Conservation (phyloP, 768 basidiomycete genomes). For the Mycena capillaripes region DNA sequence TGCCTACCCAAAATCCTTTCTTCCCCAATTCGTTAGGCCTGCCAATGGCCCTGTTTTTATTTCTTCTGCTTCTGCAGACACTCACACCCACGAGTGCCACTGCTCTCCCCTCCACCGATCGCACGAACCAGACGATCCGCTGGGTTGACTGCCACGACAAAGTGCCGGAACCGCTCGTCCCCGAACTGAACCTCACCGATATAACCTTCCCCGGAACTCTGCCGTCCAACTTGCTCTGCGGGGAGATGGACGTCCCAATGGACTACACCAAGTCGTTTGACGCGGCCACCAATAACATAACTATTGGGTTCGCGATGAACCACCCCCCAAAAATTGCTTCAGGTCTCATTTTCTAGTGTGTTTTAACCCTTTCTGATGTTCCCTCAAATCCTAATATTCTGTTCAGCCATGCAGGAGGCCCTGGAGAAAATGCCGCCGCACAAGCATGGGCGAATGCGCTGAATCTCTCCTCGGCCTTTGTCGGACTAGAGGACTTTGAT, state of each 20-base stretch:
- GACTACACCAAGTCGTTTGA: slow-evolving; percentile 25
- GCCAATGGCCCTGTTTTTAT: too few relatives aligned
- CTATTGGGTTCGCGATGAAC: slow-evolving; percentile 32
- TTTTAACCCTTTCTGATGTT: too few relatives aligned
- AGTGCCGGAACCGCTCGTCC: slow-evolving; percentile 7
- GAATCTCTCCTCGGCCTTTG: slow-evolving; percentile 20
- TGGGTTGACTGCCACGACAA: slow-evolving; percentile 21
- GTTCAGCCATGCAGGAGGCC: slow-evolving; percentile 33
- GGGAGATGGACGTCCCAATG: slow-evolving; percentile 28
- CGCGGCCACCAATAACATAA: too few relatives aligned
- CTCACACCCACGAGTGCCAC: too few relatives aligned
- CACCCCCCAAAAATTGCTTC: slow-evolving; percentile 12
- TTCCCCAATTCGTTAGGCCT: too few relatives aligned
- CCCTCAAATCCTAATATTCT: too few relatives aligned
- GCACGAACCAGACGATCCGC: slow-evolving; percentile 12
- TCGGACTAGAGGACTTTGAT: slow-evolving; percentile 29
- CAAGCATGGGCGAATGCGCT: slow-evolving; percentile 32
- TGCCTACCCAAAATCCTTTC: too few relatives aligned
- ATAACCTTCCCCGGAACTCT: neutral
- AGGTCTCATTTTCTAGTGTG: slow-evolving; percentile 12
- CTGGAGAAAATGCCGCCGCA: slow-evolving; percentile 21
- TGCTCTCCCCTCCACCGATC: too few relatives aligned
- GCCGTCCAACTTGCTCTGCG: slow-evolving; percentile 19
- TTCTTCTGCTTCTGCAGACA: too few relatives aligned
- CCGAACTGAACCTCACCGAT: slow-evolving; percentile 5